Conservation (phyloP, 805 yeast genomes). For the Candida michaelii region DNA sequence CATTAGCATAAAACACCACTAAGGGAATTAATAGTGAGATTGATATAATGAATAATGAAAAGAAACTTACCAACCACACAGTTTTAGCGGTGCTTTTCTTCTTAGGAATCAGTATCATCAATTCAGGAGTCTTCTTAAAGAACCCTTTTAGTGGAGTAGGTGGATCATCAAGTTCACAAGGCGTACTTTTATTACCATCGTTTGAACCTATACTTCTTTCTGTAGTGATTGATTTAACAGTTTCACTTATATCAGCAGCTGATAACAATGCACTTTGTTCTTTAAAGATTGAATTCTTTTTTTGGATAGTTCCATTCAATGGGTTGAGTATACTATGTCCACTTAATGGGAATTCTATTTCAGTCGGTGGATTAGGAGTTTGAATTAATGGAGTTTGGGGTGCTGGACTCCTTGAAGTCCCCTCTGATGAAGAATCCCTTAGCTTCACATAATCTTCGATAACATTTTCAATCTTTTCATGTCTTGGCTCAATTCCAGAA, state of each 20-base stretch:
- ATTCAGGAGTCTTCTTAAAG: neutral
- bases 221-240: too few relatives aligned
- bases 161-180: neutral
- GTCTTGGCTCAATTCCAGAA: slow-evolving; percentile 1
- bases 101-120: neutral
- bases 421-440: neutral
- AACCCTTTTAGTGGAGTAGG: neutral
- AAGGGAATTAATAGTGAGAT: slow-evolving; percentile 19
- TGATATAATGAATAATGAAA: neutral
- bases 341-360: slow-evolving; percentile 3
- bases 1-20: slow-evolving; percentile 26
- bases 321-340: slow-evolving; percentile 16
- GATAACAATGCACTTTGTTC: slow-evolving; percentile 14
- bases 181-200: neutral
- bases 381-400: too few relatives aligned
- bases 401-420: neutral
- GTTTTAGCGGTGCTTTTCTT: neutral
- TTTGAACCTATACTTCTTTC: neutral
- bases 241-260: too few relatives aligned
- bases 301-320: slow-evolving; percentile 13
- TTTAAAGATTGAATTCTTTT: slow-evolving; percentile 15
- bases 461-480: slow-evolving; percentile 2
- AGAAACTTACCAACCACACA: neutral
- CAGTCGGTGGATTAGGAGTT: too few relatives aligned
- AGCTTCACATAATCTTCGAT: slow-evolving; percentile 2